phyloP scores from a whole-genome alignment of 257 asterid genomes.

The Euphrasia confusa region DNA sequence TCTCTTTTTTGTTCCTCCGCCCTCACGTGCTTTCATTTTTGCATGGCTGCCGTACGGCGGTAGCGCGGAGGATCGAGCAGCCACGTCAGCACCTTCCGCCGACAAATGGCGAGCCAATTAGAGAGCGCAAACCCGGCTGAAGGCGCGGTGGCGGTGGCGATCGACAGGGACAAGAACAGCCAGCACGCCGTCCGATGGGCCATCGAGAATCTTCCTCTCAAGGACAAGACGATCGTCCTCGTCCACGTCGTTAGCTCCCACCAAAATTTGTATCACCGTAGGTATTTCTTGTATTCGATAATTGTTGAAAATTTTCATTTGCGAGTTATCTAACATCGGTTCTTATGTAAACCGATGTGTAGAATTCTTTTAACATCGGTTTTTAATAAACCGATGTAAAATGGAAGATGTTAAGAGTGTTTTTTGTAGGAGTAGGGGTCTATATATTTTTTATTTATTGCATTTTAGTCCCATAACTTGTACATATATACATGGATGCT shows the following conservation, averaged over 20 bases:
- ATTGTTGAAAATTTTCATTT: no score
- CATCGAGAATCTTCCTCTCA: conserved; percentile 40
- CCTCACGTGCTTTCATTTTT: neutral
- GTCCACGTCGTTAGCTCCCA: conserved; percentile 55
- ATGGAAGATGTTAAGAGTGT: no score
- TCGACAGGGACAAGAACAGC: conserved; percentile 73
- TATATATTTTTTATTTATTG: no score
- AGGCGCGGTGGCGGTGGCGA: conserved; percentile 57
- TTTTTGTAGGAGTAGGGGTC: no score
- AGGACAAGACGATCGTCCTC: conserved; percentile 39
- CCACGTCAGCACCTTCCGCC: conserved; percentile 22
- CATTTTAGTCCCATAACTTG: no score
- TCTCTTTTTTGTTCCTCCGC: neutral
- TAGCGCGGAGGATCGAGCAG: conserved; percentile 27
- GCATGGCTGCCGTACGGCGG: conserved; percentile 33
- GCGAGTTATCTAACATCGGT: no score
- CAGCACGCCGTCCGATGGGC: conserved; percentile 74
- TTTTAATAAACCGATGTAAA: no score
- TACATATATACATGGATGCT: no score
- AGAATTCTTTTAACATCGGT: no score
- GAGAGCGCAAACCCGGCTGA: conserved; percentile 20
- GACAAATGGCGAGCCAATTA: conserved; percentile 27
- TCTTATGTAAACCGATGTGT: no score
- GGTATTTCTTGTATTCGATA: conserved; percentile 25
- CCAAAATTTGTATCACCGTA: conserved; percentile 34